Percentiles rank a stretch among this genome's conserved stretches.
Evolutionary conservation across 495 filamentous ascomycete species (phyloP).

Genomic region (Echria macrotheca): DNA sequence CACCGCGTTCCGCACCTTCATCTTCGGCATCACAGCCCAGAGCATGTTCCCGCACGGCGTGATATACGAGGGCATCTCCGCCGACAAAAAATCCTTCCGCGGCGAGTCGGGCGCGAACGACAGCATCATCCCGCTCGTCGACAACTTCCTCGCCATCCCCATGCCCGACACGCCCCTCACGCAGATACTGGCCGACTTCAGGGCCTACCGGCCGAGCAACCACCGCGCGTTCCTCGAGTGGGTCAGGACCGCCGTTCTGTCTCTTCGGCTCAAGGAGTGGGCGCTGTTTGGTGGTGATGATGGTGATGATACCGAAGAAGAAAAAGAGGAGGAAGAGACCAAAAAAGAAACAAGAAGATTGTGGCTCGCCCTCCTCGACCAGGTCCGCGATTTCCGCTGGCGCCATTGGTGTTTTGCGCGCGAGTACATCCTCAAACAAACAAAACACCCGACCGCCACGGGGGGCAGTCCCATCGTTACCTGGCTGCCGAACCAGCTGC

Average conservation of each 20-base stretch:
- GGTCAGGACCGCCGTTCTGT: conserved; percentile 52
- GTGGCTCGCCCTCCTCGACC: conserved; percentile 69
- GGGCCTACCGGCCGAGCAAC: conserved; percentile 75
- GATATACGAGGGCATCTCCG: conserved; percentile 70
- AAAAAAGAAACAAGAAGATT: conserved; percentile 41
- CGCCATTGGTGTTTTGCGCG: conserved; percentile 91
- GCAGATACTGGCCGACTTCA: conserved; percentile 77
- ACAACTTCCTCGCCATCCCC: conserved; percentile 70
- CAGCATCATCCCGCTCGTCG: conserved; percentile 76
- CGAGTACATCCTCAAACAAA: conserved; percentile 86
- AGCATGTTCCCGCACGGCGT: conserved; percentile 90
- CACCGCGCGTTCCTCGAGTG: conserved; percentile 77
- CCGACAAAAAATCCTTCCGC: conserved; percentile 64
- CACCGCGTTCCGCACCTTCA: conserved; percentile 83
- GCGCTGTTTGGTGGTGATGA: conserved; percentile 46
- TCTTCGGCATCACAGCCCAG: conserved; percentile 85
- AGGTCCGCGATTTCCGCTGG: conserved; percentile 89
- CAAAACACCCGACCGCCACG: conserved; percentile 77
- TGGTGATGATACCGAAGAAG: conserved; percentile 15
- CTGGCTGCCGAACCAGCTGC: conserved; percentile 82
- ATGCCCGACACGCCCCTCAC: conserved; percentile 85
- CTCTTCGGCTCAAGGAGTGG: conserved; percentile 55
- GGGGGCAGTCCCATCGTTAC: conserved; percentile 89
- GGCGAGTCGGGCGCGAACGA: conserved; percentile 91
- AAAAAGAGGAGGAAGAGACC: conserved; percentile 20